Evolutionary conservation across 164 flowering plant genomes (phyloP).

Genomic region (Vitis amurensis): DNA sequence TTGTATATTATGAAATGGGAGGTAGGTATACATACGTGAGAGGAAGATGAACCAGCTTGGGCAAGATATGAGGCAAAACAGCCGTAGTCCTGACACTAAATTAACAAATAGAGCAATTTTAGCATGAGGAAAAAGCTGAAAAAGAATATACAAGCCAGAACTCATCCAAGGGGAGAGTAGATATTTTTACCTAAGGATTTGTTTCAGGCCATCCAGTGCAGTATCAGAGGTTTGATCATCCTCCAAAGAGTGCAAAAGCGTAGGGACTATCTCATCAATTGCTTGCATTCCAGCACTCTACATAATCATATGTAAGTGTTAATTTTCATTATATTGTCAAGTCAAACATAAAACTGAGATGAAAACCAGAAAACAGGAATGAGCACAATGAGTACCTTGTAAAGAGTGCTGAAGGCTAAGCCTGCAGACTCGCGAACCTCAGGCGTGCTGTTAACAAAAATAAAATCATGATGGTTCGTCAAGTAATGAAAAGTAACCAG

Average conservation of each 20-base stretch:
- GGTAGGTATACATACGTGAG: conserved; percentile 66
- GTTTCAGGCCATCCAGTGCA: conserved; percentile 98
- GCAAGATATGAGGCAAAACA: conserved; percentile 96
- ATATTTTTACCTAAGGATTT: conserved; percentile 74
- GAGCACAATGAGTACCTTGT: conserved; percentile 57
- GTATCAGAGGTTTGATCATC: conserved; percentile 88
- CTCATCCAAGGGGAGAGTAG: background rate
- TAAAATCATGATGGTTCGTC: too few species aligned
- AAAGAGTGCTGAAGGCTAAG: conserved; percentile 91
- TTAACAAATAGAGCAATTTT: conserved; percentile 5
- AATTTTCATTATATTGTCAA: background rate
- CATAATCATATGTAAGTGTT: conserved; percentile 10
- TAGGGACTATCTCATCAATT: conserved; percentile 98
- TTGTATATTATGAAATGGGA: conserved; percentile 2
- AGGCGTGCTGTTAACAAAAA: conserved; percentile 42
- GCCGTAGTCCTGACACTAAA: conserved; percentile 92
- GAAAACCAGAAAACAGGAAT: background rate
- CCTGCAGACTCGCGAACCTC: conserved; percentile 99
- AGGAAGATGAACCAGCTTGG: conserved; percentile 92
- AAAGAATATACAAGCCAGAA: background rate
- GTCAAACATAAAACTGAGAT: background rate
- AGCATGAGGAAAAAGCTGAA: background rate
- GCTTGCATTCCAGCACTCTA: conserved; percentile 99
- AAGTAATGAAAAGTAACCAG: background rate
- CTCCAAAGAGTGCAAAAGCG: conserved; percentile 90